Conservation (phyloP, 768 basidiomycete species). For the Mycena capillaripes region DNA sequence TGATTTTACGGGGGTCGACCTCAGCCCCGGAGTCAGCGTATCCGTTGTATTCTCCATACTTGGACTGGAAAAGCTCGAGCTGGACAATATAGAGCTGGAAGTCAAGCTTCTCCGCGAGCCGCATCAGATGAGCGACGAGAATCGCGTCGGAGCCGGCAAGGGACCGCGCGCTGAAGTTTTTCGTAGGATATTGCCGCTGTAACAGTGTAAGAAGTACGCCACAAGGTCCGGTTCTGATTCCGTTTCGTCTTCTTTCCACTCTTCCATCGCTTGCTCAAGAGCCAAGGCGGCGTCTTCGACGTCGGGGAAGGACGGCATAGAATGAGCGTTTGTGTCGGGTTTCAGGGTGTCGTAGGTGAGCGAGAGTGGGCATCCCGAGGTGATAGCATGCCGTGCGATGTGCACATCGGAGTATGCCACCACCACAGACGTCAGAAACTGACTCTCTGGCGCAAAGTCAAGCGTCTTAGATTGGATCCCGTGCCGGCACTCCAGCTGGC, state of each 20-base stretch:
- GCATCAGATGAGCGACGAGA: not conserved
- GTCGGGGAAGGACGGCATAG: not conserved
- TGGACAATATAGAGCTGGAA: constrained; percentile 9
- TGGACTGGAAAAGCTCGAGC: constrained; percentile 6
- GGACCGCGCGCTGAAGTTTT: not conserved
- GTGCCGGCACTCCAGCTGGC: not conserved
- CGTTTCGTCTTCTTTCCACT: not conserved
- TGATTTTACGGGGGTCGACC: not conserved
- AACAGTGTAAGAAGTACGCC: constrained; percentile 12
- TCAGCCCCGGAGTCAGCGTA: not conserved
- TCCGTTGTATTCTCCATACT: not conserved
- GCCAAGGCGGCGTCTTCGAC: not conserved
- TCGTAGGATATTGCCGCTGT: not conserved
- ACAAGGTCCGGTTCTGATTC: not conserved
- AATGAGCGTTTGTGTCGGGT: not conserved
- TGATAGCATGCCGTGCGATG: not conserved
- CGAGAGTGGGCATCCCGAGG: constrained; percentile 8
- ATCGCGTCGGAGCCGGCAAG: constrained; percentile 2
- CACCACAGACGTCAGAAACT: not conserved
- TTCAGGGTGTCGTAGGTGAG: constrained; percentile 10
- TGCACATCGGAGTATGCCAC: not conserved
- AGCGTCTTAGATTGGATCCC: constrained; percentile 5
- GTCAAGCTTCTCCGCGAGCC: not conserved
- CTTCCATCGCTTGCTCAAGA: not conserved
- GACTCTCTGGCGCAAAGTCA: not conserved